Evolutionary conservation across 2,329 filamentous ascomycete genomes (phyloP).

Genomic region (Xylariaceae sp.): DNA sequence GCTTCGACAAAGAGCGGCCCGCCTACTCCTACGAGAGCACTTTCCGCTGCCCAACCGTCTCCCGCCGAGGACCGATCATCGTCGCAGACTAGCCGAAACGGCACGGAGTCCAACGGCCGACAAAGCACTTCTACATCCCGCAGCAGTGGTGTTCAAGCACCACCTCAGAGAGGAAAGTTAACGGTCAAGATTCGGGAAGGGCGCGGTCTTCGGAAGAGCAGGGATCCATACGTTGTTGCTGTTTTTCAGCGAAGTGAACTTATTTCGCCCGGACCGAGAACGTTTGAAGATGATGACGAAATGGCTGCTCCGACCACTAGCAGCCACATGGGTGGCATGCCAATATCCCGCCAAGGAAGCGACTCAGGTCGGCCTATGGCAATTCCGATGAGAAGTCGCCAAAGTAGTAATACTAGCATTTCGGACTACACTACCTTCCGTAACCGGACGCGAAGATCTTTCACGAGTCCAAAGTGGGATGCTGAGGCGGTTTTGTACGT

Average conservation of each 20-base stretch:
- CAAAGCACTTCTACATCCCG: conserved; percentile 57
- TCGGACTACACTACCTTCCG: conserved; percentile 68
- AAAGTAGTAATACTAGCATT: conserved; percentile 93
- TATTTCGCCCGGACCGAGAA: conserved; percentile 84
- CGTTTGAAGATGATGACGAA: conserved; percentile 67
- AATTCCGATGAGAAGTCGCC: conserved; percentile 95
- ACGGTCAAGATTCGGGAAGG: conserved; percentile 89
- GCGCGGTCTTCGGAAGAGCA: conserved; percentile 78
- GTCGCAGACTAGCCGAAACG: conserved; percentile 45
- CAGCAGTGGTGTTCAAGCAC: conserved; percentile 65
- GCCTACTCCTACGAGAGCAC: conserved; percentile 85
- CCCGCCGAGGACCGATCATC: conserved; percentile 48
- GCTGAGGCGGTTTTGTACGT: conserved; percentile 94
- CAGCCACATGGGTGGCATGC: conserved; percentile 57
- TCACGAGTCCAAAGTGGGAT: conserved; percentile 93
- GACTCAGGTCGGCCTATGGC: conserved; percentile 87
- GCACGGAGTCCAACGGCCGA: conserved; percentile 56
- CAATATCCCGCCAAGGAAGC: conserved; percentile 75
- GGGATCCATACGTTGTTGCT: conserved; percentile 93
- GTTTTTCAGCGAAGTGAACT: conserved; percentile 97
- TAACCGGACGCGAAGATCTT: conserved; percentile 62
- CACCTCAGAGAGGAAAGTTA: conserved; percentile 82
- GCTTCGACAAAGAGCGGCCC: conserved; percentile 86
- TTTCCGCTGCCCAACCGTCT: conserved; percentile 69
- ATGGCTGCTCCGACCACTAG: conserved; percentile 54